Percentiles rank a stretch among this genome's conserved stretches.
phyloP scores from a whole-genome alignment of 2,329 filamentous ascomycete species.

The Drechslerella coelobrocha region DNA sequence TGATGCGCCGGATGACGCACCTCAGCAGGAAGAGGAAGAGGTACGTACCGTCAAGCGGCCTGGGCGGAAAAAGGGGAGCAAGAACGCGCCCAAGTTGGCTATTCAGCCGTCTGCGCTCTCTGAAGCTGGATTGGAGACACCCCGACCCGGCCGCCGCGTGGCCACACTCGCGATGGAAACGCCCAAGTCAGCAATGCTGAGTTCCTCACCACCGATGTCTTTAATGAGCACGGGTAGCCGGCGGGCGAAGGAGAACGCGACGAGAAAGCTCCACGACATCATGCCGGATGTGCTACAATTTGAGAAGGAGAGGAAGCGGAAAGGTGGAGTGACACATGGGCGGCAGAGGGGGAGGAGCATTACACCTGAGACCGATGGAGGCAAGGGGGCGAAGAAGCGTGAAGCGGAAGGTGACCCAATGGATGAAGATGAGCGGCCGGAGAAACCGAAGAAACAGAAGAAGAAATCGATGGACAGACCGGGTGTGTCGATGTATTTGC shows the following conservation, averaged over 20 bases:
- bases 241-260: constrained; percentile 85
- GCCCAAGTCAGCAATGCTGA: constrained; percentile 15
- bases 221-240: constrained; percentile 73
- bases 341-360: constrained; percentile 60
- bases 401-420: constrained; percentile 56
- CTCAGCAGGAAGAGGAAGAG: constrained; percentile 11
- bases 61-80: constrained; percentile 35
- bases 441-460: constrained; percentile 62
- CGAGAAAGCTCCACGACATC: constrained; percentile 75
- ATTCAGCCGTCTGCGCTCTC: not conserved
- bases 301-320: constrained; percentile 89
- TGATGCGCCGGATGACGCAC: not conserved
- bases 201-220: constrained; percentile 57
- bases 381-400: constrained; percentile 58
- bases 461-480: constrained; percentile 63
- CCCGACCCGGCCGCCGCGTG: constrained; percentile 15
- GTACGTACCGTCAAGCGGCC: constrained; percentile 13
- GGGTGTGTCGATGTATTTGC: constrained; percentile 73
- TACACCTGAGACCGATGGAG: constrained; percentile 37
- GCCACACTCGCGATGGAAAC: constrained; percentile 29
- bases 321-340: constrained; percentile 70
- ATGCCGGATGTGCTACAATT: constrained; percentile 87
- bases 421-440: constrained; percentile 58
- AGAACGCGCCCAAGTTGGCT: constrained; percentile 10
- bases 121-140: constrained; percentile 20